phyloP scores from a whole-genome alignment of 2,329 filamentous ascomycete genomes.

The Fusarium sp. region DNA sequence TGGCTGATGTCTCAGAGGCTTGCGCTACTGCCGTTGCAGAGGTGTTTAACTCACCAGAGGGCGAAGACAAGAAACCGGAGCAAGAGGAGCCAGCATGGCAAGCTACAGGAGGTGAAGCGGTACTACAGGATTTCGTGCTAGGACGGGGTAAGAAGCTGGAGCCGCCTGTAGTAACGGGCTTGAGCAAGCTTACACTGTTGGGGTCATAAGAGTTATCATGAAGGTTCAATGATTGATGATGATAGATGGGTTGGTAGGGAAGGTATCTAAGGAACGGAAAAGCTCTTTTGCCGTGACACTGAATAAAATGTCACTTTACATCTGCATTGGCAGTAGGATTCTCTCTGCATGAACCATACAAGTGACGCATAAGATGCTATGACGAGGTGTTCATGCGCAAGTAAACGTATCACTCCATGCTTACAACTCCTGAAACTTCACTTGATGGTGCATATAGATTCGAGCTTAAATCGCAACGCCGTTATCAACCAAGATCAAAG shows the following conservation, averaged over 20 bases:
- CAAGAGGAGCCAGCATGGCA: slow-evolving; percentile 44
- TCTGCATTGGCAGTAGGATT: neutral
- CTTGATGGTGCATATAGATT: neutral
- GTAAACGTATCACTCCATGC: neutral
- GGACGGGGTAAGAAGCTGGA: slow-evolving; percentile 59
- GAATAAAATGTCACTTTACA: neutral
- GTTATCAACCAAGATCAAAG: neutral
- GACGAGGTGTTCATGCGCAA: neutral
- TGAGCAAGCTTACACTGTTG: slow-evolving; percentile 64
- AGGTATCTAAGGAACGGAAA: slow-evolving; percentile 5
- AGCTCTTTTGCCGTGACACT: neutral
- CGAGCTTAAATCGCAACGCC: neutral
- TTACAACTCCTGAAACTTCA: neutral
- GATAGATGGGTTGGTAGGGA: neutral
- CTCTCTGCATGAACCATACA: neutral
- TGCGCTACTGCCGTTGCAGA: slow-evolving; percentile 76
- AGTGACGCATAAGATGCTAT: neutral
- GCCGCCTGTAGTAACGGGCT: slow-evolving; percentile 60
- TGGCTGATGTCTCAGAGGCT: slow-evolving; percentile 78
- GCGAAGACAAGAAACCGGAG: slow-evolving; percentile 33
- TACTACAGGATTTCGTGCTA: slow-evolving; percentile 63
- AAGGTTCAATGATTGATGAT: slow-evolving; percentile 10
- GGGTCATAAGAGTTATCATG: slow-evolving; percentile 50
- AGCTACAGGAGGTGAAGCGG: slow-evolving; percentile 63
- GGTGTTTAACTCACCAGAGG: slow-evolving; percentile 65